Base-by-base conservation (phyloP, 1,284 basidiomycete genomes). In the Malassezia arunalokei region DNA sequence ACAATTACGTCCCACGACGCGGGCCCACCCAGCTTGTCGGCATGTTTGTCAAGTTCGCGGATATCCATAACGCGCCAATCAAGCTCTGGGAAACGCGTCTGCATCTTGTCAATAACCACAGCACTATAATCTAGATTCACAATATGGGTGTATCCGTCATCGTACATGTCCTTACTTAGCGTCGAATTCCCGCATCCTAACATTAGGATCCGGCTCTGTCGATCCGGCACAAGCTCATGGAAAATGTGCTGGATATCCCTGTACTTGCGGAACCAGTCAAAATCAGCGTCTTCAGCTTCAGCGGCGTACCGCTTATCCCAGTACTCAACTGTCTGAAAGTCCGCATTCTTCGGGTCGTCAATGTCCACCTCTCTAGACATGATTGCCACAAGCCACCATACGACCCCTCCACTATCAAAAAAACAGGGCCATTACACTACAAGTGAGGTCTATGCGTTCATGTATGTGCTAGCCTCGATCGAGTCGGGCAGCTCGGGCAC, bases 401-500 rank as follows among this genome's bases (percentile, higher is more conserved):
- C 3, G 7, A 6, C 3, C 39, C 17, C 39, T 40, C 39, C 12
- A 24, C 20, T 4, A 2, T 24, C 46, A 52, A 38, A 52, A 30
- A 50, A 47, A 24, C 20, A 24, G 20, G 20, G 20, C 17, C 29
- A 47, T 47, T 47, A 47, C 44, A 47, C 44, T 47, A 47, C 44
- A 47, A 39, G 29, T 20, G 8, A 37, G 9, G 33, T 38, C 40
- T 51, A 65, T 47, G 62, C 59, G 48, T 63, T 65, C 69, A 73
- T 77, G 71, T 77, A 77, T 17, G 75, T 73, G 49, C 68, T 71
- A 43, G 87, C 84, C 68, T 92, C 88, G 63, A 94, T 89, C 68
- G 84, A 82, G 54, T 88, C 87, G n/a, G 89, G 90, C 44, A 94
- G 76, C 72, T 91, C 88, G 1, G 88, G 84, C 20, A 94, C 85